phyloP scores from a whole-genome alignment of 331 rosid species.

The Spiraea crenata region DNA sequence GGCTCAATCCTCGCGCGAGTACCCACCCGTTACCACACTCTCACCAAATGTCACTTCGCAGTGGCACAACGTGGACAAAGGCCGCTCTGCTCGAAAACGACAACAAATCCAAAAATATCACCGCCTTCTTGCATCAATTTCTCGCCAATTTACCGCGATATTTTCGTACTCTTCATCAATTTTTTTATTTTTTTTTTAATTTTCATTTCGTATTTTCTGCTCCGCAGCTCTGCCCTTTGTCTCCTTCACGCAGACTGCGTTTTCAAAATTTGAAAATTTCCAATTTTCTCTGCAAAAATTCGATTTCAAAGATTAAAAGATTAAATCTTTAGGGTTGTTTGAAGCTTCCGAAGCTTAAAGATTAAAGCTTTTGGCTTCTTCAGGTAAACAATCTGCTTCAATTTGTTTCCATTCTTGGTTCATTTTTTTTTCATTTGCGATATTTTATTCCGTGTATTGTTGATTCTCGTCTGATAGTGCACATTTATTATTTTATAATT shows the following conservation, averaged over 20 bases:
- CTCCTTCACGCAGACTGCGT: neutral
- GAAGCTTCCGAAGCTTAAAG: neutral
- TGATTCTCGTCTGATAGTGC: conserved; percentile 19
- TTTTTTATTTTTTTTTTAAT: conserved; percentile 9
- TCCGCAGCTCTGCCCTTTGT: neutral
- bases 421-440: neutral
- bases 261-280: conserved; percentile 7
- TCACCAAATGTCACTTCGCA: neutral
- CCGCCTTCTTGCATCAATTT: conserved; percentile 10
- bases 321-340: conserved; percentile 1
- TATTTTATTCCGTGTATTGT: neutral
- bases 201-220: too few species aligned
- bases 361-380: conserved; percentile 4
- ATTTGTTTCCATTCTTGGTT: neutral
- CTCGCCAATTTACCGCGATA: conserved; percentile 37
- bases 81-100: conserved; percentile 14
- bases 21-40: accelerated
- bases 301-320: conserved; percentile 13
- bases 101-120: conserved; percentile 26
- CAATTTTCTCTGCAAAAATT: conserved; percentile 13
- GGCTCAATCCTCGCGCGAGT: conserved; percentile 23
- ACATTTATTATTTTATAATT: conserved; percentile 23
- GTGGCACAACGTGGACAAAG: conserved; percentile 11
- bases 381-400: neutral
- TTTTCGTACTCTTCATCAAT: conserved; percentile 23